These are phyloP conservation scores for Viola odorata DNA, from an alignment of 345 rosid species.

Conservation along the genomic window DNA sequence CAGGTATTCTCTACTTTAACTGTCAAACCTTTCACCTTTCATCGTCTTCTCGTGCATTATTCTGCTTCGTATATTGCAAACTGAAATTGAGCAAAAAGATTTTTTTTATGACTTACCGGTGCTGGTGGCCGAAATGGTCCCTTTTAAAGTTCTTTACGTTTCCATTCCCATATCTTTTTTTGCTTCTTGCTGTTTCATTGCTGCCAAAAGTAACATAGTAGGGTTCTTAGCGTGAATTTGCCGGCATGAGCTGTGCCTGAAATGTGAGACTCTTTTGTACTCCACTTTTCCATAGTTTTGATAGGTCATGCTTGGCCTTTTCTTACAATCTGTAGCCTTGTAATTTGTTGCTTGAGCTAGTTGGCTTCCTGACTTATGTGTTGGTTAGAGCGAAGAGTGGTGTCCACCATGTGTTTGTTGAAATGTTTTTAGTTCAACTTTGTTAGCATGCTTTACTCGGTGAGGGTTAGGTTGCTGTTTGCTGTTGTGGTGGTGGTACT, in stretches of 20 bases:
- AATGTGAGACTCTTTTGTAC: neutral
- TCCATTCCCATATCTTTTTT: neutral
- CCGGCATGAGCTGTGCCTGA: too few relatives aligned
- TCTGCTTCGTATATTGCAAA: constrained; percentile 4
- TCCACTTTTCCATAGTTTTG: neutral
- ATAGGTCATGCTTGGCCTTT: neutral
- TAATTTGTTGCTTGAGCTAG: too few relatives aligned
- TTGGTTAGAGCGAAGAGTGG: neutral
- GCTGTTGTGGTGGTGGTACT: too few relatives aligned
- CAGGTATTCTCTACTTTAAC: constrained; percentile 16
- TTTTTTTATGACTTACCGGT: too few relatives aligned
- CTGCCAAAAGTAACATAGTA: neutral
- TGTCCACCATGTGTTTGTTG: constrained; percentile 16
- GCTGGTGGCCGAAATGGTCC: neutral
- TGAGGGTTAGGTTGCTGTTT: neutral
- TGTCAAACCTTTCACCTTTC: neutral
- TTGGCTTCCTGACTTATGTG: too few relatives aligned
- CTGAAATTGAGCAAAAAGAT: neutral
- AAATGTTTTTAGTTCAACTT: constrained; percentile 10
- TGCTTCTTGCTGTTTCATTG: neutral
- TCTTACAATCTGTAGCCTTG: too few relatives aligned
- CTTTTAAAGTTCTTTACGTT: neutral
- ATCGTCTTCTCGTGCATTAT: neutral
- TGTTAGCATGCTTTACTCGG: neutral
- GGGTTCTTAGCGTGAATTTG: neutral